phyloP scores from a whole-genome alignment of 2,329 filamentous ascomycete species.

The Phialophora tarda region DNA sequence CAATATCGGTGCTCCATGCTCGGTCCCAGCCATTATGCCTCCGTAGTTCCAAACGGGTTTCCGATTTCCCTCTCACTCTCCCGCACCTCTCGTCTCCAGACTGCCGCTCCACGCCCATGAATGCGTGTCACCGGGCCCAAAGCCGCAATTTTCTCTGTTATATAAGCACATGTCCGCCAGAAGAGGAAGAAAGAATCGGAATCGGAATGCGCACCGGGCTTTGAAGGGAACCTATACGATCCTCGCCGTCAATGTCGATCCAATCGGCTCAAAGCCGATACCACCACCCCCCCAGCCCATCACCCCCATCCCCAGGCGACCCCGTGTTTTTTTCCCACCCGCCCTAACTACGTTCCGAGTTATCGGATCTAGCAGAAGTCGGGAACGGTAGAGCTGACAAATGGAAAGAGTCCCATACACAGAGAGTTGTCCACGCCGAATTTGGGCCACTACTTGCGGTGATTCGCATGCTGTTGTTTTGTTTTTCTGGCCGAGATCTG shows the following conservation, averaged over 20 bases:
- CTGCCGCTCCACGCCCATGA: neutral
- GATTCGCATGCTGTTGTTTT: neutral
- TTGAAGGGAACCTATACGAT: too few species aligned
- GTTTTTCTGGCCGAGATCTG: neutral
- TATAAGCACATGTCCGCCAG: neutral
- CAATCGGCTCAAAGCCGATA: neutral
- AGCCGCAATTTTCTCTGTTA: neutral
- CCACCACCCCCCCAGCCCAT: neutral
- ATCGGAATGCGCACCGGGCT: neutral
- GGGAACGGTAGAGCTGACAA: conserved; percentile 7
- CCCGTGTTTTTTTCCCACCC: neutral
- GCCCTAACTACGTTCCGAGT: conserved; percentile 3
- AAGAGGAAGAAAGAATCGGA: neutral
- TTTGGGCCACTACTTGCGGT: neutral
- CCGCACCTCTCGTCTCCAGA: too few species aligned
- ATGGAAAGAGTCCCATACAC: neutral
- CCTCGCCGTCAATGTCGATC: too few species aligned
- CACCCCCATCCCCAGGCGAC: neutral
- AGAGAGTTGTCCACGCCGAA: neutral
- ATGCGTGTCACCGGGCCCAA: neutral
- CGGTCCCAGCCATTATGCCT: neutral
- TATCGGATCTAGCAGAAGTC: neutral
- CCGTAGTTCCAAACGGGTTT: conserved; percentile 4
- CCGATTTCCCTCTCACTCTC: neutral
- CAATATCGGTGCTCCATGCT: neutral